Evolutionary conservation across 768 basidiomycete species (phyloP), one percentile per base, ranked within the genome.

Genomic region (Amyloporia xantha): DNA sequence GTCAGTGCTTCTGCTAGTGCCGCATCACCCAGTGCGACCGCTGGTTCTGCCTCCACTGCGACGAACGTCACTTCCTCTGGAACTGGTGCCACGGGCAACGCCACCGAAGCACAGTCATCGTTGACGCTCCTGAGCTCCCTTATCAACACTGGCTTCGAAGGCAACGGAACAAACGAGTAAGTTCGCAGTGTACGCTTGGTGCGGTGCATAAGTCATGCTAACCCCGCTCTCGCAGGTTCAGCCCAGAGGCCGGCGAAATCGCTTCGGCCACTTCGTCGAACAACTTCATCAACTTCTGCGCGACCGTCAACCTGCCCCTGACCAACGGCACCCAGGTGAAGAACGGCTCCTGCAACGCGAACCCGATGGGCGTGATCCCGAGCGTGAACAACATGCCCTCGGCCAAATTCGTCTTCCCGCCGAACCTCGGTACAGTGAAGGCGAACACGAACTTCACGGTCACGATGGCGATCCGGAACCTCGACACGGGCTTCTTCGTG

Each of bases 211-310:
- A n/a, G 33, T 20, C 20, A 4, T 13, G 12, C 20, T 25, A 23
- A n/a, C n/a, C n/a, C n/a, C n/a, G n/a, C 17, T 6, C 3, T 5
- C 36, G 2, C 24, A 36, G 35, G n/a, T 41, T 12, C 45, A 54
- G 61, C 19, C 53, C 68, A 0, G 55, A 57, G 1, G 52, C 71
- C 46, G 79, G 78, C 24, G 73, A 82, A 63, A 72, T 73, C 20
- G 68, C 79, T 12, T 82, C 81, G 5, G 64, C 79, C 5, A 81
- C 76, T 0, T 82, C 82, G n/a, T 64, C 63, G 40, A 82, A 87
- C 68, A 87, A 87, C 71, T 88, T 82, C 62, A 84, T 84, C 67
- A 83, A 84, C 68, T 82, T 70, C 62, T 84, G 84, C 56, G 63
- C 68, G 5, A 76, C 73, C 13, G 58, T 71, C 3, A 56, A 71